phyloP scores from a whole-genome alignment of 164 flowering plant genomes.

The Chloranthus sessilifolius region DNA sequence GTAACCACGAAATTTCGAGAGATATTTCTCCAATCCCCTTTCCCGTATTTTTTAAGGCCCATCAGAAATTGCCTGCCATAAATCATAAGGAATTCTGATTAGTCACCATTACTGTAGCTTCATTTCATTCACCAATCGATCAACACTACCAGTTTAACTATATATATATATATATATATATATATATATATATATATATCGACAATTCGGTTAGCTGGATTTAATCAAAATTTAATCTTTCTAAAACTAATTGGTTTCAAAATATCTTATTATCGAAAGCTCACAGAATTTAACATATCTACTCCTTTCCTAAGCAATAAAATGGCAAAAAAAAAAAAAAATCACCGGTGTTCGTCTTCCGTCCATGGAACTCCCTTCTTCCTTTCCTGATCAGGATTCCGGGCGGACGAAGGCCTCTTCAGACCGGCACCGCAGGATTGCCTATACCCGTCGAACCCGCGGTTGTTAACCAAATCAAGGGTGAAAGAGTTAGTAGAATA shows the following conservation, averaged over 20 bases:
- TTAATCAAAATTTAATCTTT: too few relatives aligned
- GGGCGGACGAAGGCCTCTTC: constrained; percentile 24
- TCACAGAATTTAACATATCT: too few relatives aligned
- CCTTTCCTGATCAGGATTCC: constrained; percentile 50
- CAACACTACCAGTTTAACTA: too few relatives aligned
- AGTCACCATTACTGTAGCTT: not conserved
- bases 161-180: too few relatives aligned
- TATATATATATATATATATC: too few relatives aligned
- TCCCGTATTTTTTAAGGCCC: constrained; percentile 75
- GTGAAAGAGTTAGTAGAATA: constrained; percentile 43
- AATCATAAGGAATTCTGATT: not conserved
- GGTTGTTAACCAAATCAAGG: constrained; percentile 40
- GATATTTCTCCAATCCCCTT: constrained; percentile 86
- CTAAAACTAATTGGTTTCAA: too few relatives aligned
- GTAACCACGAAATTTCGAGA: constrained; percentile 65
- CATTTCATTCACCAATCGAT: too few relatives aligned
- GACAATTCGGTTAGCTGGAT: too few relatives aligned
- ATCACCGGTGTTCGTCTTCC: constrained; percentile 78
- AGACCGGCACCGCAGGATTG: constrained; percentile 37
- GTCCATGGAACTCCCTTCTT: constrained; percentile 88
- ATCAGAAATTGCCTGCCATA: constrained; percentile 58
- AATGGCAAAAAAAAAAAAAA: too few relatives aligned
- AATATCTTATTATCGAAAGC: too few relatives aligned
- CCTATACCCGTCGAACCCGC: constrained; percentile 27
- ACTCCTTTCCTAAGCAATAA: too few relatives aligned